Base-by-base conservation (phyloP, 441 rosid genomes). In the Erodium trifolium region DNA sequence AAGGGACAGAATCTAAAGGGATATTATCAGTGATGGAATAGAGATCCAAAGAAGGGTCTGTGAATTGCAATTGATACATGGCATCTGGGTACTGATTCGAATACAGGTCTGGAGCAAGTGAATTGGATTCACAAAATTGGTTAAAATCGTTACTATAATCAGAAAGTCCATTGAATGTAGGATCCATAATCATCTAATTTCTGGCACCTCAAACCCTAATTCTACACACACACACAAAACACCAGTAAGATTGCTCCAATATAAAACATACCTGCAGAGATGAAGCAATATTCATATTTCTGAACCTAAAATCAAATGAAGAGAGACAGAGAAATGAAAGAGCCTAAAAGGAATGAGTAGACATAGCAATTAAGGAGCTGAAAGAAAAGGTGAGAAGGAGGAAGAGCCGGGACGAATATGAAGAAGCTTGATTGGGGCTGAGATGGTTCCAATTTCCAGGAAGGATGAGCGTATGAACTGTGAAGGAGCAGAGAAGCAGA, bases 141-240 rank as follows among this genome's bases (percentile, higher is more conserved):
- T 59, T 67, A 75, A 76, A 76, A 68, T 75, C 80, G 39, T 76
- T 53, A 11, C 71, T 39, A 17, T 78, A 70, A 65, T 65, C 72
- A n/a, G 83, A 63, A 53, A 78, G 73, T 3, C 74, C 79, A 68
- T 62, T 45, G 71, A 72, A 78, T 53, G 72, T 64, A 45, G 84
- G 74, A 76, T 81, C 87, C 79, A 78, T 77, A 18, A 69, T 71
- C 79, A 78, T 73, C 71, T 39, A 39, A 39, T 39, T 1, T 39
- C 6, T 39, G 45, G 9, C 67, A n/a, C 66, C 14, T 4, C 16
- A 49, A 75, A 29, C 66, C 69, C 74, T 69, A 49, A 49, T n/a
- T 11, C 16, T 23, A 23, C 27, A 23, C 27, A 23, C 27, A 23
- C 27, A 53, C 14, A 14, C 14, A 3, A 53, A n/a, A 53, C 19